Percentiles rank a stretch among this genome's conserved stretches.
Evolutionary conservation across 2,329 filamentous ascomycete species (phyloP).

Genomic region (Nannizzia gypsea): DNA sequence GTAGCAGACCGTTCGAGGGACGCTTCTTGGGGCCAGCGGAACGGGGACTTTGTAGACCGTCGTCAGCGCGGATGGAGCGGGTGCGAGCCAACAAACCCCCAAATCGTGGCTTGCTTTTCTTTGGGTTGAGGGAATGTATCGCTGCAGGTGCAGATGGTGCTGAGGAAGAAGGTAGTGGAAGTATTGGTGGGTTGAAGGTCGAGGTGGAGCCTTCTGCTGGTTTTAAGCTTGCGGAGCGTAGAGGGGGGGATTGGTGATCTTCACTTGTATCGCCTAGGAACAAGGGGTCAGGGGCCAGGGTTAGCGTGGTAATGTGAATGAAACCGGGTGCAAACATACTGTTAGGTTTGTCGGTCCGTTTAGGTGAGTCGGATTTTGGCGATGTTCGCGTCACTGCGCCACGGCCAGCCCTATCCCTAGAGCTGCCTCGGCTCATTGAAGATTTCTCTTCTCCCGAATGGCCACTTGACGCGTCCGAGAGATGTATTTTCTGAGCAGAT

Average conservation of each 20-base stretch:
- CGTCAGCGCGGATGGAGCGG: conserved; percentile 35
- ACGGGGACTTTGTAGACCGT: conserved; percentile 23
- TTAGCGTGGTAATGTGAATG: neutral
- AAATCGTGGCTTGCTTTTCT: conserved; percentile 36
- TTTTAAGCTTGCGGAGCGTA: conserved; percentile 6
- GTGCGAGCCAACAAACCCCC: conserved; percentile 35
- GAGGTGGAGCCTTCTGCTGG: conserved; percentile 14
- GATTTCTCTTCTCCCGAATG: conserved; percentile 26
- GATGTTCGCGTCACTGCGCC: conserved; percentile 14
- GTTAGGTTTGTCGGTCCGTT: neutral
- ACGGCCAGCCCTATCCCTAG: conserved; percentile 30
- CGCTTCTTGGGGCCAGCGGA: conserved; percentile 23
- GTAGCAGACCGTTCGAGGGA: conserved; percentile 30
- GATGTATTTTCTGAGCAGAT: conserved; percentile 32
- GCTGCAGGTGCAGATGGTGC: neutral
- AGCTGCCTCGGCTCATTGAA: conserved; percentile 34
- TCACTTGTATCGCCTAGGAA: conserved; percentile 11
- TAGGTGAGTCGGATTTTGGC: neutral
- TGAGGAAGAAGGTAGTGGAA: neutral
- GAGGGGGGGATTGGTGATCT: conserved; percentile 10
- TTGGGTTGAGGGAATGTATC: conserved; percentile 18
- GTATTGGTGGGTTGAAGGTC: neutral
- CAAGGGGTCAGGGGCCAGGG: neutral
- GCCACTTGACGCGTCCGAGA: conserved; percentile 28
- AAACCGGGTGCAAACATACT: conserved; percentile 1